Evolutionary conservation across 2,329 filamentous ascomycete species (phyloP), one percentile per base, ranked within the genome.

Genomic region (Ascochyta fabae): DNA sequence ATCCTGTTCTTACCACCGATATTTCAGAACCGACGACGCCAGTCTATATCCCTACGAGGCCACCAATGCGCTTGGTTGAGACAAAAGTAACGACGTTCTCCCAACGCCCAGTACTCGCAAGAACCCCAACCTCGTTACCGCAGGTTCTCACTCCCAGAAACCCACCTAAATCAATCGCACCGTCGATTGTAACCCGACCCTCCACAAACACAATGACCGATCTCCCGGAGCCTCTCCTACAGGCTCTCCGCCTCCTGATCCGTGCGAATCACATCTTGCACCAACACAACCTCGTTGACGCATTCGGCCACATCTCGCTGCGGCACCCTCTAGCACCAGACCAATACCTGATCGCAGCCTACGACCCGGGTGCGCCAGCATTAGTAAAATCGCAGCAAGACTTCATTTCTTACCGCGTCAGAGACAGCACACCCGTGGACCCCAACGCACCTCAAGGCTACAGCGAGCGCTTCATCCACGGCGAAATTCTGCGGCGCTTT

Each of bases 231-330:
- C 44, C 45, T 3, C 61, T 68, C 22, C 58, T 58, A 9, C 59
- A 66, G 34, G 51, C 56, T 10, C 57, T 68, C 36, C 64, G 66
- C 33, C 52, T 68, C 29, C 53, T 68, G 27, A 67, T 68, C 16
- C 66, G 66, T 33, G 66, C 62, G 46, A 77, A 78, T 56, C 81
- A 83, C 62, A 83, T 84, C 43, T 75, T 84, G 0, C 80, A 84
- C 63, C 68, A 80, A 42, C 76, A 83, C 29, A 67, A 68, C 46
- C 77, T 84, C 13, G 71, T 85, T 31, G 83, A 84, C 52, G 82
- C 80, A 2, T 84, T 80, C 60, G 82, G 83, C 22, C 82, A 85
- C 58, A 71, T 85, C 19, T 83, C 82, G 3, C 68, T 83, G 24
- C 75, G 83, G 1, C 76, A 83, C 57, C 81, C 81, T 0, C 33